Evolutionary conservation across 371 early-diverging fungal species (phyloP).

Genomic region (Apophysomyces elegans): DNA sequence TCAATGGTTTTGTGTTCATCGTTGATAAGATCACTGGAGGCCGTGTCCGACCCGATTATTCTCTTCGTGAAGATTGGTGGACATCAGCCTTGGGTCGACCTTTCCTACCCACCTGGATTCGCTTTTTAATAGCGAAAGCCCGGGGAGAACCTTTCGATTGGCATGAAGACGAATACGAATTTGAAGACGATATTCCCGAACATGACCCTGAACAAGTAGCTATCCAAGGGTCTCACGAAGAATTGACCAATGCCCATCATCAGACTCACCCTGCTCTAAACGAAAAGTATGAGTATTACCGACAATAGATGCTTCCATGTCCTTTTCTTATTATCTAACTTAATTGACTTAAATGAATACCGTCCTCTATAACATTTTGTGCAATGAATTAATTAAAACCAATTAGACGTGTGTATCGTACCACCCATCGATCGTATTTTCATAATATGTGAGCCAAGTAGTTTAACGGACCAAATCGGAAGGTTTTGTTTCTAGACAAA

Average conservation of each 20-base stretch:
- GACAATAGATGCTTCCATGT: neutral
- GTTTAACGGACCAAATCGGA: no score
- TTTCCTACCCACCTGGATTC: slow-evolving; percentile 45
- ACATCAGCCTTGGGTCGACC: slow-evolving; percentile 37
- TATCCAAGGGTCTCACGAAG: neutral
- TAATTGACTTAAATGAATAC: no score
- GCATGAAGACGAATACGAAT: slow-evolving; percentile 39
- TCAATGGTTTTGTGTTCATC: slow-evolving; percentile 58
- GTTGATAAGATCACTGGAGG: slow-evolving; percentile 56
- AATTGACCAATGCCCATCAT: neutral
- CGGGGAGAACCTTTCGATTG: slow-evolving; percentile 37
- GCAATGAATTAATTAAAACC: no score
- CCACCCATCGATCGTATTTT: no score
- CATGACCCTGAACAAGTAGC: neutral
- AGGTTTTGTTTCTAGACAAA: no score
- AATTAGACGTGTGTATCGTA: no score
- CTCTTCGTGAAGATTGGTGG: slow-evolving; percentile 56
- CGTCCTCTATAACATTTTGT: no score
- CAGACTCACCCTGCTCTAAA: neutral
- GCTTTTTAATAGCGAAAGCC: slow-evolving; percentile 35
- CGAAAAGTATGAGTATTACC: slow-evolving; percentile 3
- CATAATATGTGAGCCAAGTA: no score
- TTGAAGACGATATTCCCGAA: slow-evolving; percentile 16
- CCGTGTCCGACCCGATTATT: slow-evolving; percentile 52
- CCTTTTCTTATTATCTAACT: no score